Evolutionary conservation across 2,329 filamentous ascomycete species (phyloP).

Genomic region (Pestalotiopsis sp.): DNA sequence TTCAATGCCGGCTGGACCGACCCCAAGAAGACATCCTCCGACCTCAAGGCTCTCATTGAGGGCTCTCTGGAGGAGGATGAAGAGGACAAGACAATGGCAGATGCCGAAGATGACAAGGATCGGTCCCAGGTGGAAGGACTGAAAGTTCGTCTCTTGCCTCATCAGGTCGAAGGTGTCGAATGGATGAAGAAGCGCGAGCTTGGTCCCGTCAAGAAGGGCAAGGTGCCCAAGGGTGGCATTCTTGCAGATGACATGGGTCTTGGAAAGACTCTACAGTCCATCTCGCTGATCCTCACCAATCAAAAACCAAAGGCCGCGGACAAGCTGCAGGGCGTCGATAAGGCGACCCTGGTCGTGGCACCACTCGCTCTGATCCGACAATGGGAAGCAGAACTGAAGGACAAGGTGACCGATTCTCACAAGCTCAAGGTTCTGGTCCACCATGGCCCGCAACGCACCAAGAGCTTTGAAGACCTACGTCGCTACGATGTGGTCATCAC

Average conservation of each 20-base stretch:
- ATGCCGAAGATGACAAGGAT: constrained; percentile 50
- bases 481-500: constrained; percentile 95
- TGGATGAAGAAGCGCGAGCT: constrained; percentile 97
- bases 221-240: constrained; percentile 87
- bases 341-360: constrained; percentile 87
- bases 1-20: constrained; percentile 67
- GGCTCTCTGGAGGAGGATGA: constrained; percentile 78
- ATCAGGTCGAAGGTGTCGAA: constrained; percentile 89
- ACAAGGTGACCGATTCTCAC: constrained; percentile 73
- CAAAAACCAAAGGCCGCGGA: constrained; percentile 61
- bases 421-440: constrained; percentile 84
- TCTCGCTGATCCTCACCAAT: constrained; percentile 85
- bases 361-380: constrained; percentile 94
- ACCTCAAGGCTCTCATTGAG: constrained; percentile 81
- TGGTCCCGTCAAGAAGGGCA: constrained; percentile 79
- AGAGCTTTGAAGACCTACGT: constrained; percentile 74
- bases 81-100: constrained; percentile 33
- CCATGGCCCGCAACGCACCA: constrained; percentile 85
- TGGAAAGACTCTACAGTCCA: constrained; percentile 93
- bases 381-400: constrained; percentile 92
- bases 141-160: constrained; percentile 84
- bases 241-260: constrained; percentile 97
- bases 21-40: constrained; percentile 70
- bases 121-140: constrained; percentile 76
- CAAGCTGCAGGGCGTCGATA: constrained; percentile 65